Evolutionary conservation across 2,329 filamentous ascomycete species (phyloP).

Genomic region (Monosporascus cannonballus): DNA sequence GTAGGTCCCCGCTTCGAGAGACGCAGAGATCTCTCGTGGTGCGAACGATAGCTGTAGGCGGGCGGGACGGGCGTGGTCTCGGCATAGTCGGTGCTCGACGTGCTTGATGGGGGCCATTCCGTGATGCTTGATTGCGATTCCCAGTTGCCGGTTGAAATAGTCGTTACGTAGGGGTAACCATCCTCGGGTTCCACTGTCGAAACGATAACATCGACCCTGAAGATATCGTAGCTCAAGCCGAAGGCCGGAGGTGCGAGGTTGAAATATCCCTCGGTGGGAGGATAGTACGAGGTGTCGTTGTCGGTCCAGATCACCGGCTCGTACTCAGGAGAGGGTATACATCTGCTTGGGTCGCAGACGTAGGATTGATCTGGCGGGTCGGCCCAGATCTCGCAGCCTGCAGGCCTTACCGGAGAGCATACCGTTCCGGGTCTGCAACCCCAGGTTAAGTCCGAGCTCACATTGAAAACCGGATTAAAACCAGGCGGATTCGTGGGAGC

Average conservation of each 20-base stretch:
- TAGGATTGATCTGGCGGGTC: slow-evolving; percentile 39
- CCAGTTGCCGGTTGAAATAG: slow-evolving; percentile 51
- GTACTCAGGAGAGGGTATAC: slow-evolving; percentile 35
- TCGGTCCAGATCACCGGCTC: slow-evolving; percentile 34
- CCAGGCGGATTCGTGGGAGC: slow-evolving; percentile 33
- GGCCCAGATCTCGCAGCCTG: slow-evolving; percentile 45
- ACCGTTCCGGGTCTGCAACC: slow-evolving; percentile 48
- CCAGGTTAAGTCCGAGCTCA: slow-evolving; percentile 40
- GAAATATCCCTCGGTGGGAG: slow-evolving; percentile 52
- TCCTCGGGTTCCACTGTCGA: slow-evolving; percentile 27
- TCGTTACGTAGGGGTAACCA: slow-evolving; percentile 25
- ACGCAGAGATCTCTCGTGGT: slow-evolving; percentile 8
- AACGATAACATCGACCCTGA: slow-evolving; percentile 37
- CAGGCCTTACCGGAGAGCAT: slow-evolving; percentile 45
- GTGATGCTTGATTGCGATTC: slow-evolving; percentile 43
- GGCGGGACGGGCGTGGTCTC: neutral
- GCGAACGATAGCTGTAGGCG: too few relatives aligned
- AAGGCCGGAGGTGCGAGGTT: slow-evolving; percentile 58
- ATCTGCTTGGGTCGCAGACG: slow-evolving; percentile 39
- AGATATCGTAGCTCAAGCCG: slow-evolving; percentile 58
- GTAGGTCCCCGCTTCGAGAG: slow-evolving; percentile 35
- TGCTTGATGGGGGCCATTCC: slow-evolving; percentile 27
- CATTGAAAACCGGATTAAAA: slow-evolving; percentile 19
- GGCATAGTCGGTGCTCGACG: slow-evolving; percentile 13
- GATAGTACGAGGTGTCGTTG: slow-evolving; percentile 44